Evolutionary conservation across 2,329 filamentous ascomycete genomes (phyloP).

Genomic region (Hypoxylon sp.): DNA sequence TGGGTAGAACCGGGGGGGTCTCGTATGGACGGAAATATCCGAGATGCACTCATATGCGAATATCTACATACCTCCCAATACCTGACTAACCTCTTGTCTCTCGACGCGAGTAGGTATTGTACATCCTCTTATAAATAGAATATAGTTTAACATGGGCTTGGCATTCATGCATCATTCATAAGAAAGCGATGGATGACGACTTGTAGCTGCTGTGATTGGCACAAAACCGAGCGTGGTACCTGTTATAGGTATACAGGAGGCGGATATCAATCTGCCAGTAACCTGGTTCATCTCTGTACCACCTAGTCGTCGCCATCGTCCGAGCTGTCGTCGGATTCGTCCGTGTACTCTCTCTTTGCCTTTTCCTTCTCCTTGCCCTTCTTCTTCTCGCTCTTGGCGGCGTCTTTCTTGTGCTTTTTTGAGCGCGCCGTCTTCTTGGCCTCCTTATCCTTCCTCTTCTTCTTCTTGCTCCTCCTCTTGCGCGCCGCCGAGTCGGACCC

Average conservation of each 20-base stretch:
- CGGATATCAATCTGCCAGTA: too few species aligned
- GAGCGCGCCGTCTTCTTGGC: conserved; percentile 2
- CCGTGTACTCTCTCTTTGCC: conserved; percentile 6
- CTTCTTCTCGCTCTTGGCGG: conserved; percentile 8
- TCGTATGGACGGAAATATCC: too few species aligned
- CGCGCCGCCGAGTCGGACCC: conserved; percentile 6
- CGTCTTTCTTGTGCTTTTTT: conserved; percentile 5
- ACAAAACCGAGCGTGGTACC: too few species aligned
- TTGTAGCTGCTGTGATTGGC: too few species aligned
- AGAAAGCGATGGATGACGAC: conserved; percentile 10
- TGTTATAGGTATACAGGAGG: too few species aligned
- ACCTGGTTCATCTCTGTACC: too few species aligned
- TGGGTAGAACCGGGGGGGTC: too few species aligned
- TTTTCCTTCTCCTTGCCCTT: conserved; percentile 12
- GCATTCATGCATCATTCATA: not conserved
- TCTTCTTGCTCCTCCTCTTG: conserved; percentile 4
- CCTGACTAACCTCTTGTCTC: not conserved
- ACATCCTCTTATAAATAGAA: too few species aligned
- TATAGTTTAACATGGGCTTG: too few species aligned
- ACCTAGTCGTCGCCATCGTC: conserved; percentile 14
- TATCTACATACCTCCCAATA: not conserved
- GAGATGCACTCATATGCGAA: too few species aligned
- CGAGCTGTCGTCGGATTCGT: conserved; percentile 10
- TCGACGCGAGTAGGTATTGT: too few species aligned
- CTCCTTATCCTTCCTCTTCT: conserved; percentile 17